Conservation (phyloP, 208 protist genomes). For the Crithidia sp. region DNA sequence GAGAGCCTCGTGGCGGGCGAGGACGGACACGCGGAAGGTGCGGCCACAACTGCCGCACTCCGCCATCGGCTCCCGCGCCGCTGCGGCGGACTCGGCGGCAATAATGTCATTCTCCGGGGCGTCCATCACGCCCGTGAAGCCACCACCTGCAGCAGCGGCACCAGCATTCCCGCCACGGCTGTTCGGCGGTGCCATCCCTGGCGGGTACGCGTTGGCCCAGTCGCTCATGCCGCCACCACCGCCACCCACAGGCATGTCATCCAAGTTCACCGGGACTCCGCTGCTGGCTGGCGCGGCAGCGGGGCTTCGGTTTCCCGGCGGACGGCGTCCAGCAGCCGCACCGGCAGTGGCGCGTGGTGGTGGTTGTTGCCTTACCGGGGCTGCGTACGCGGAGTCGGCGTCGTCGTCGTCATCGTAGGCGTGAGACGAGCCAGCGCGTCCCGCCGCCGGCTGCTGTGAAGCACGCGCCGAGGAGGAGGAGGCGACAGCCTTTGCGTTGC, state of each 20-base stretch:
- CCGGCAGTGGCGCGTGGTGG: background rate
- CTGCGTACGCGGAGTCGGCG: slow-evolving; percentile 14
- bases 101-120: slow-evolving; percentile 36
- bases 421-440: background rate
- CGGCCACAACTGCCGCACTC: slow-evolving; percentile 71
- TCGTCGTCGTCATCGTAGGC: slow-evolving; percentile 5
- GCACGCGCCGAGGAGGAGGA: background rate
- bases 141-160: too few relatives aligned
- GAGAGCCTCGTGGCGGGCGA: slow-evolving; percentile 63
- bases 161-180: background rate
- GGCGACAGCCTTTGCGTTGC: background rate
- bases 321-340: slow-evolving; percentile 6
- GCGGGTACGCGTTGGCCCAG: slow-evolving; percentile 53
- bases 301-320: slow-evolving; percentile 2
- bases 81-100: slow-evolving; percentile 43
- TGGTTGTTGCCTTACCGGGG: background rate
- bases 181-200: slow-evolving; percentile 31
- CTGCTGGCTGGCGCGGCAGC: background rate
- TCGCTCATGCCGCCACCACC: slow-evolving; percentile 33
- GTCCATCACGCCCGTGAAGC: too few relatives aligned
- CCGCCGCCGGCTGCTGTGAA: background rate
- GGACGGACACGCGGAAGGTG: slow-evolving; percentile 71
- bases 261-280: slow-evolving; percentile 35
- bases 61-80: slow-evolving; percentile 52
- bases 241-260: slow-evolving; percentile 55